Base-by-base conservation (phyloP, 75 land plant species). In the Azolla pinnata region DNA sequence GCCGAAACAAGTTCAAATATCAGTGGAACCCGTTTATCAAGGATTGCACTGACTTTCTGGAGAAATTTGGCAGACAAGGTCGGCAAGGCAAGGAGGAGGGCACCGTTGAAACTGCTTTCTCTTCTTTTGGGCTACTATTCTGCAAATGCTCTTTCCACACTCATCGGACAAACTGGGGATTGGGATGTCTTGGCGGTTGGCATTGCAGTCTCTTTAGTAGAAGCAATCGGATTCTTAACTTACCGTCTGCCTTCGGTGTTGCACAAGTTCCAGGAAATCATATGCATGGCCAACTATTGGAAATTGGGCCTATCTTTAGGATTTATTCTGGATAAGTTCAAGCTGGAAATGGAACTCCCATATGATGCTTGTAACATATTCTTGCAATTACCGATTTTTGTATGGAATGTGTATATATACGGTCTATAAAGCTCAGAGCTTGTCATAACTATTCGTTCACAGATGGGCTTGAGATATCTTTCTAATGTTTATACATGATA, bases 51-150 rank as follows among this genome's bases (percentile, higher is more conserved):
- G 14, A 9, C 54, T 2, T 26, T 25, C 5, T 24, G 25, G 29
- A 23, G 14, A 25, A 19, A 26, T 2, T 24, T 52, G 3, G 1
- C 24, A 12, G 4, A 52, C 2, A 26, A 2, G 14, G 5, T 52
- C 1, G 2, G 24, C 7, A 25, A 27, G 25, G 54, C 54, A 25
- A 26, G 59, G 26, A 57, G n/a, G 23, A 29, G 33, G 19, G 35
- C 23, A 20, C 59, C 59, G 14, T 2, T 57, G 34, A 57, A 61
- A 21, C 9, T 61, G 2, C 24, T 61, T 29, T 38, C 42, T 21
- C 29, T 61, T 42, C 63, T 61, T 29, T 26, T 61, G 54, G 63
- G 63, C 4, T 61, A 33, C n/a, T 61, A 61, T 45, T 44, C 63
- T 2, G 63, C 63, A 21, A 61, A 61, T 61, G 63, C 63, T 17